A percentile compares a stretch with the other conserved stretches of the same genome.
These are phyloP conservation scores for Aspergillus sparsus DNA, from an alignment of 495 filamentous ascomycete genomes.

Conservation along the genomic window DNA sequence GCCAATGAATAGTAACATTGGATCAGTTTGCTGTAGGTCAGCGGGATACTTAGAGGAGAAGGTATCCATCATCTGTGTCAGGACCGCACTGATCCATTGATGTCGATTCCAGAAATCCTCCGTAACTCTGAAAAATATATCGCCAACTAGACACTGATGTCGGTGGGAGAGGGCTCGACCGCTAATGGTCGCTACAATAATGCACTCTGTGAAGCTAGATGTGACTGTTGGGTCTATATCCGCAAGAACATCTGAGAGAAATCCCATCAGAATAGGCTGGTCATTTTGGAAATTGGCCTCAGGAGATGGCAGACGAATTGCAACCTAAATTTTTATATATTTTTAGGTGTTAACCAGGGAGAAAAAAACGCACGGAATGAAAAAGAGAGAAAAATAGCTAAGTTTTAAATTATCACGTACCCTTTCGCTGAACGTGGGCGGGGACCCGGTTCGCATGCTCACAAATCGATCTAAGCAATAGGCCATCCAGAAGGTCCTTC, in stretches of 20 bases:
- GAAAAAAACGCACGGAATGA: too few relatives aligned
- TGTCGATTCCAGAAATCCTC: conserved; percentile 45
- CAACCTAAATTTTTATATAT: conserved; percentile 11
- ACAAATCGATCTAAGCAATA: conserved; percentile 53
- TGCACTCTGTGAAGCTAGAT: conserved; percentile 47
- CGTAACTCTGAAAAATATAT: conserved; percentile 13
- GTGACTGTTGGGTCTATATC: conserved; percentile 22
- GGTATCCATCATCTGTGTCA: conserved; percentile 32
- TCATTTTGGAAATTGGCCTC: conserved; percentile 50
- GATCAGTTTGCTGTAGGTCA: conserved; percentile 34
- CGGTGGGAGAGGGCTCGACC: conserved; percentile 44
- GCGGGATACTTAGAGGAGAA: neutral
- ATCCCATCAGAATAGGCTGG: conserved; percentile 40
- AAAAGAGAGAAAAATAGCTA: neutral
- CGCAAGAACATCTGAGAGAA: conserved; percentile 45
- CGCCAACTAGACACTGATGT: conserved; percentile 29
- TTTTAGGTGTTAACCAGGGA: too few relatives aligned
- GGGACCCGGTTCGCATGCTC: conserved; percentile 41
- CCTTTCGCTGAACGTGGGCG: conserved; percentile 46
- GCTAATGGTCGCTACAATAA: conserved; percentile 45
- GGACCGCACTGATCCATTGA: conserved; percentile 44
- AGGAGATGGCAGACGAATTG: conserved; percentile 46
- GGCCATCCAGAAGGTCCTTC: conserved; percentile 55
- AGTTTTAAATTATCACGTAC: neutral
- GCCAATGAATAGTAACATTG: conserved; percentile 42